Conservation (phyloP, 2,329 filamentous ascomycete species). For the Elsinoe necatrix region DNA sequence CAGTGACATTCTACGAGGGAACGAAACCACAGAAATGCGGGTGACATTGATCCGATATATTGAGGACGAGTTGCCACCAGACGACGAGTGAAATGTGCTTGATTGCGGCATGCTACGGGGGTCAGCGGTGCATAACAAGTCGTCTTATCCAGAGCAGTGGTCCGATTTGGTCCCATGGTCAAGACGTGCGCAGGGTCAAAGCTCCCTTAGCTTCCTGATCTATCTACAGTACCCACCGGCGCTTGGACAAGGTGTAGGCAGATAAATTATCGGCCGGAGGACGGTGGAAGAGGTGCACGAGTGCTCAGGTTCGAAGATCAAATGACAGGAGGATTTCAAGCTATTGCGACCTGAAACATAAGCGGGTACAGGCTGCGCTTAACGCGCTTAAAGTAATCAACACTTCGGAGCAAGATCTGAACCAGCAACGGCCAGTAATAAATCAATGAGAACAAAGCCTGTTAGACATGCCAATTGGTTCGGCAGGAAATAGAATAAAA, state of each 20-base stretch:
- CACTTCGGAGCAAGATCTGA: background rate
- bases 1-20: slow-evolving; percentile 83
- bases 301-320: background rate
- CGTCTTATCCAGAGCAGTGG: background rate
- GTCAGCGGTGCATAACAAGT: background rate
- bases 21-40: slow-evolving; percentile 95
- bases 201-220: background rate
- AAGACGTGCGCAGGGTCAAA: background rate
- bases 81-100: slow-evolving; percentile 67
- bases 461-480: background rate
- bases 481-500: background rate
- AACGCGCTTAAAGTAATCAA: slow-evolving; percentile 1
- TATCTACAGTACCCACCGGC: background rate
- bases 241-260: background rate
- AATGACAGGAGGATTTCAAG: background rate
- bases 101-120: background rate
- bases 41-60: slow-evolving; percentile 88
- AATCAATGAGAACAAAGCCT: background rate
- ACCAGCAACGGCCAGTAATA: background rate
- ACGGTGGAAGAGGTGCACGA: background rate
- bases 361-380: slow-evolving; percentile 4
- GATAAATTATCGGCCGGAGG: background rate
- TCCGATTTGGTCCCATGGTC: background rate
- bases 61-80: slow-evolving; percentile 92
- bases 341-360: background rate